phyloP scores from a whole-genome alignment of 2,329 filamentous ascomycete species.

The Hypoxylon sp. region DNA sequence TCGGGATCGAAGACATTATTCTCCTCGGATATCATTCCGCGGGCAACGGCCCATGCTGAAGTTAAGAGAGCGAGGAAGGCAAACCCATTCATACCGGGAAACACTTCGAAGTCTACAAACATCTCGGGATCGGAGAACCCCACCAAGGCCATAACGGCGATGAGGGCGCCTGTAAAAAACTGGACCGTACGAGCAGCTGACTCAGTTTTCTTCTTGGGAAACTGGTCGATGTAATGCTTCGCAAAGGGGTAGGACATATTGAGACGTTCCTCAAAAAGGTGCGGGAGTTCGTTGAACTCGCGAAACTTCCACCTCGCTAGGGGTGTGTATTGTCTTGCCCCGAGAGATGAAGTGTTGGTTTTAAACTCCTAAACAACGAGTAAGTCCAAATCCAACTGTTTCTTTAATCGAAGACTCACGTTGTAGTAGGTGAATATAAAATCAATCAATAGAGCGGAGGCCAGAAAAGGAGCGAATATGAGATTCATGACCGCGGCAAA shows the following conservation, averaged over 20 bases:
- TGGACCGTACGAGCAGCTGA: conserved; percentile 86
- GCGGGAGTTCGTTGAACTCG: conserved; percentile 96
- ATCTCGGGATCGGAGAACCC: conserved; percentile 91
- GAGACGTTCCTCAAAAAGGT: conserved; percentile 88
- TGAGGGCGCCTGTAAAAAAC: conserved; percentile 87
- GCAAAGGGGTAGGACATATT: conserved; percentile 97
- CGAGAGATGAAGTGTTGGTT: conserved; percentile 87
- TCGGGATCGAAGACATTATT: conserved; percentile 92
- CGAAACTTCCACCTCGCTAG: conserved; percentile 98
- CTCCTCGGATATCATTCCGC: conserved; percentile 88
- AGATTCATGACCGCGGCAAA: conserved; percentile 90
- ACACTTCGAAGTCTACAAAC: conserved; percentile 92
- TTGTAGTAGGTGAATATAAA: conserved; percentile 98
- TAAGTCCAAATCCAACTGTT: conserved; percentile 34
- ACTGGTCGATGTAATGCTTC: conserved; percentile 92
- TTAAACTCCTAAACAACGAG: conserved; percentile 81
- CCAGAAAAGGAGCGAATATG: conserved; percentile 85
- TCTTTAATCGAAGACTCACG: conserved; percentile 59
- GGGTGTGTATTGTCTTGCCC: conserved; percentile 90
- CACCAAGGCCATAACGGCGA: conserved; percentile 84
- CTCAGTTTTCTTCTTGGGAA: conserved; percentile 93
- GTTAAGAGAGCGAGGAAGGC: conserved; percentile 90
- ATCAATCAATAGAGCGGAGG: conserved; percentile 86
- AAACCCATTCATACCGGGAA: conserved; percentile 85
- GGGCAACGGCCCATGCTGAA: conserved; percentile 83